Base-by-base conservation (phyloP, 2,329 filamentous ascomycete species). In the Madurella fahalii region DNA sequence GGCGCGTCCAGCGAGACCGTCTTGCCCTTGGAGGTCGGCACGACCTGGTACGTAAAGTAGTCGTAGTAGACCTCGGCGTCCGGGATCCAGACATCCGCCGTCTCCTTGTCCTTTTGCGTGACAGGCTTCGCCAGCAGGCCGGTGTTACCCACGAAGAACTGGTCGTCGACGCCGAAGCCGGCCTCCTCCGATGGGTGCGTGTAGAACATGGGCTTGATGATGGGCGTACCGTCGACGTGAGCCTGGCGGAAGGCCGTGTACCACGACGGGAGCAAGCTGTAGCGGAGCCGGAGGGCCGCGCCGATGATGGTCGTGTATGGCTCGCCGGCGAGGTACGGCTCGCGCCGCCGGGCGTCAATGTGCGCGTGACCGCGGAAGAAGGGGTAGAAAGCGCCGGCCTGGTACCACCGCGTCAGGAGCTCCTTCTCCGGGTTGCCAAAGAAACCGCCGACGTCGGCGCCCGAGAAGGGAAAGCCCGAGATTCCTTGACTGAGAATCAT, bases 291-390 rank as follows among this genome's bases (percentile, higher is more conserved):
- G 41, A 99, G 78, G 1, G 94, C 92, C 57, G 93, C 84, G 0
- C 90, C 90, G 65, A 96, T 89, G 69, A 96, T 95, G 50, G 81
- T 80, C 3, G 85, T 89, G 72, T 96, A 91, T 1, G 92, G 91
- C 58, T 94, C 88, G 11, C 89, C 87, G 11, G 86, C 79, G 54
- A 97, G 77, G 68, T 97, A 99, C 2, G 94, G 94, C 74, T 99
- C 94, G 50, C 94, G 87, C 25, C 94, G 87, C 44, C 94, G 90
- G 40, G 94, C 89, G 67, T 99, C 94, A 57, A 97, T 97, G 71
- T 99, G 94, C 7, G 94, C 94, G 69, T 99, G 94, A 1, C 85
- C 94, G 58, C 94, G 89, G 87, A 97, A 95, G 77, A 97, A 99
- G 8, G 94, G 94, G 70, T 97, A 97, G 78, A 95, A 99, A 53